These are phyloP conservation scores for Aspergillus sp. DNA, from an alignment of 2,329 filamentous ascomycete species.

Conservation along the genomic window DNA sequence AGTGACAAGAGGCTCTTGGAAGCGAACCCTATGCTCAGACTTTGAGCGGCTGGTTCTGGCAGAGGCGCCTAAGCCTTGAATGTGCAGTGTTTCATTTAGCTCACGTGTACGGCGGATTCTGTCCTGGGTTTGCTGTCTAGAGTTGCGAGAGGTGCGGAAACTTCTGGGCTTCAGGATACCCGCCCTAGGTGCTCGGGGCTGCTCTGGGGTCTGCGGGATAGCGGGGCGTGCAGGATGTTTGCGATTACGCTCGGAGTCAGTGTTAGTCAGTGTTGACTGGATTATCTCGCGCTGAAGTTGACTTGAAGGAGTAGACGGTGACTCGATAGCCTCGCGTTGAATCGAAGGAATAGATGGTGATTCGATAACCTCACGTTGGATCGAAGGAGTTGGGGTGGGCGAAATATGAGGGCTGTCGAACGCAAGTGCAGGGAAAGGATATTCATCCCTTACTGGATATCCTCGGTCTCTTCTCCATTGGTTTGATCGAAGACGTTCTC, in stretches of 20 bases:
- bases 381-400: not conserved
- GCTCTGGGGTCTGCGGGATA: not conserved
- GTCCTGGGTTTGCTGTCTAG: too few species aligned
- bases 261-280: not conserved
- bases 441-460: conserved; percentile 6
- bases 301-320: too few species aligned
- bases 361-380: not conserved
- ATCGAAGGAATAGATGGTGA: not conserved
- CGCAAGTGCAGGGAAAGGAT: conserved; percentile 20
- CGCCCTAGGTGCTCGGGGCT: not conserved
- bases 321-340: not conserved
- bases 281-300: not conserved
- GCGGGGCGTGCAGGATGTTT: not conserved
- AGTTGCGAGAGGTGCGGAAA: too few species aligned
- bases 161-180: conserved; percentile 2
- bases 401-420: conserved; percentile 9
- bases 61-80: not conserved
- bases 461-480: conserved; percentile 18
- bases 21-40: conserved; percentile 12
- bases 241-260: not conserved
- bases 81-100: not conserved
- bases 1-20: conserved; percentile 13
- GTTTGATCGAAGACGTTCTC: conserved; percentile 10
- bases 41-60: not conserved
- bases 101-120: not conserved